Percentiles rank a stretch among this genome's conserved stretches.
These are phyloP conservation scores for Vitis cinerea DNA, from an alignment of 164 flowering plant genomes.

Conservation along the genomic window DNA sequence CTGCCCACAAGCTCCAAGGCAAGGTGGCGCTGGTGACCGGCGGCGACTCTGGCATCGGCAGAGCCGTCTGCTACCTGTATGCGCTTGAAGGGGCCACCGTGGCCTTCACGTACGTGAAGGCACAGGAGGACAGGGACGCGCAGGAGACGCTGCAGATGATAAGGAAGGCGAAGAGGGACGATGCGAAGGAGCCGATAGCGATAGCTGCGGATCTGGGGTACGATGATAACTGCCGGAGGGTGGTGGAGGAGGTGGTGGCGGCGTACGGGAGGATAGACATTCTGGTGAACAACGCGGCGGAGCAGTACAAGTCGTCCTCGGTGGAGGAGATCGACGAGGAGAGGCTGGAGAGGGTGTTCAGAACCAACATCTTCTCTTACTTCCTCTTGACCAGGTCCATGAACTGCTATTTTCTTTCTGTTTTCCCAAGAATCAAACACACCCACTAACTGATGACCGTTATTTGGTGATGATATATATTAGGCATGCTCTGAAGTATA, in stretches of 20 bases:
- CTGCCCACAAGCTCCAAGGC: constrained; percentile 62
- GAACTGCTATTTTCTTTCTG: too few relatives aligned
- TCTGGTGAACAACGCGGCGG: constrained; percentile 63
- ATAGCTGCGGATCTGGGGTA: constrained; percentile 56
- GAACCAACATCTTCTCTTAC: constrained; percentile 55
- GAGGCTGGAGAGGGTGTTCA: constrained; percentile 55
- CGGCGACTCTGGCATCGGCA: constrained; percentile 80
- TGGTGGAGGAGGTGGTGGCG: constrained; percentile 53
- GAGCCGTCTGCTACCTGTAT: constrained; percentile 63
- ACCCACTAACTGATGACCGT: not conserved
- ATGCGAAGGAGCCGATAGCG: constrained; percentile 59
- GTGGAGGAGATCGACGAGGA: constrained; percentile 52
- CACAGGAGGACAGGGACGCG: constrained; percentile 74
- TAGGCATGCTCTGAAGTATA: constrained; percentile 72
- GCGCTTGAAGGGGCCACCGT: constrained; percentile 78
- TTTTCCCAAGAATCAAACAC: too few relatives aligned
- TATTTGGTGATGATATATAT: not conserved
- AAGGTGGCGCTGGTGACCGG: constrained; percentile 77
- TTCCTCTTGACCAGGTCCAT: constrained; percentile 49
- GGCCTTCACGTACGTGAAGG: constrained; percentile 76
- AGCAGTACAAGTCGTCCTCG: constrained; percentile 39
- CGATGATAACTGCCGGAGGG: constrained; percentile 58
- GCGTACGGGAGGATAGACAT: constrained; percentile 57
- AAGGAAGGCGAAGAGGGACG: constrained; percentile 28
- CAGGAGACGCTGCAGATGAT: constrained; percentile 53